Percentiles rank a stretch among this genome's conserved stretches.
phyloP scores from a whole-genome alignment of 1,139 yeast species.

The Kodamaea alishanica region DNA sequence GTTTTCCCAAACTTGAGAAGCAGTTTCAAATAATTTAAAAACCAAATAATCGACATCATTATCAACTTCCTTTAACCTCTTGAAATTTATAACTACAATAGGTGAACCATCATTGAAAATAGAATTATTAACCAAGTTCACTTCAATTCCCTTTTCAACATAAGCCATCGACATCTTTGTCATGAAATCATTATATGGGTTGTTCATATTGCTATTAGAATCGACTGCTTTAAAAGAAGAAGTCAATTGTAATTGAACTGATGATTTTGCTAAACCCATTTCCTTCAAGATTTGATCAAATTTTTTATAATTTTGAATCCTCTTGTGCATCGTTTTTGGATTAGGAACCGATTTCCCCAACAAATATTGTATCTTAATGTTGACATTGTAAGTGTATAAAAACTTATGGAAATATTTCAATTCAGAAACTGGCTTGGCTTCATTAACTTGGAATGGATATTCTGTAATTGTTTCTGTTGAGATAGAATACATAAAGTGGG shows the following conservation, averaged over 20 bases:
- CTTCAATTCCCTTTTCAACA: conserved; percentile 40
- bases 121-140: conserved; percentile 56
- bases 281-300: conserved; percentile 30
- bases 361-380: conserved; percentile 44
- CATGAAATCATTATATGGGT: conserved; percentile 70
- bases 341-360: conserved; percentile 21
- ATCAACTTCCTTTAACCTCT: conserved; percentile 38
- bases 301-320: conserved; percentile 23
- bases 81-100: conserved; percentile 53
- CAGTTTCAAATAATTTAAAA: conserved; percentile 62
- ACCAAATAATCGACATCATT: conserved; percentile 55
- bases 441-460: conserved; percentile 30
- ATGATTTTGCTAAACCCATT: conserved; percentile 40
- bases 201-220: conserved; percentile 39
- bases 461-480: conserved; percentile 12
- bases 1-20: conserved; percentile 71
- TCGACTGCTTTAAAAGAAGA: conserved; percentile 43
- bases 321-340: conserved; percentile 21
- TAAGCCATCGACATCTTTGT: conserved; percentile 59
- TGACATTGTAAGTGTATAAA: conserved; percentile 57
- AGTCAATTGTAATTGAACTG: conserved; percentile 53
- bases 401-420: conserved; percentile 61
- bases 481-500: conserved; percentile 37
- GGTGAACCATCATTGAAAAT: conserved; percentile 74
- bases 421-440: conserved; percentile 39